phyloP scores from a whole-genome alignment of 2,329 filamentous ascomycete genomes.

The Colletotrichum tabaci region DNA sequence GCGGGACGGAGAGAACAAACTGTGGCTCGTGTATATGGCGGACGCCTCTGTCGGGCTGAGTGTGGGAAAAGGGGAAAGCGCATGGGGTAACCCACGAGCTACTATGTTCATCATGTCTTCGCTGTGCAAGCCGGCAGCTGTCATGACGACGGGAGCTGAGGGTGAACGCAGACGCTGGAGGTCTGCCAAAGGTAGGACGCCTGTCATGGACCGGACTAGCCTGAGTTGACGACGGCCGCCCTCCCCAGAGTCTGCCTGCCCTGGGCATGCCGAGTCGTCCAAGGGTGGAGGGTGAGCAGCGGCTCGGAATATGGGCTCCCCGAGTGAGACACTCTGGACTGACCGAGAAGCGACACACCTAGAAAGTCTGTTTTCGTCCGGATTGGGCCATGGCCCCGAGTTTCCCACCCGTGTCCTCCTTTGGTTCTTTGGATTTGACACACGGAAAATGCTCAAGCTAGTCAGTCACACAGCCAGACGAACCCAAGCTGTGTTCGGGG shows the following conservation, averaged over 20 bases:
- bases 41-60: slow-evolving; percentile 29
- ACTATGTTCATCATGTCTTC: background rate
- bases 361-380: slow-evolving; percentile 27
- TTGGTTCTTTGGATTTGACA: background rate
- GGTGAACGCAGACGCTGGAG: slow-evolving; percentile 9
- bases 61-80: slow-evolving; percentile 1
- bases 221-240: slow-evolving; percentile 7
- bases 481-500: slow-evolving; percentile 5
- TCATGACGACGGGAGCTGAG: slow-evolving; percentile 38
- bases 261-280: background rate
- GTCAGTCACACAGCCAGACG: slow-evolving; percentile 11
- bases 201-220: slow-evolving; percentile 10
- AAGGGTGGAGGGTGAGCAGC: background rate
- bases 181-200: slow-evolving; percentile 27
- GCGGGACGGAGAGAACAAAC: slow-evolving; percentile 5
- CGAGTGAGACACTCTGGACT: slow-evolving; percentile 23
- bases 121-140: slow-evolving; percentile 19
- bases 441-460: background rate
- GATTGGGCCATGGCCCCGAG: slow-evolving; percentile 15
- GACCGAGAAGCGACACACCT: slow-evolving; percentile 21
- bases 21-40: slow-evolving; percentile 35
- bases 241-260: slow-evolving; percentile 27
- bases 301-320: slow-evolving; percentile 19
- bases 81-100: slow-evolving; percentile 11
- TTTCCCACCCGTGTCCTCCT: background rate